A percentile compares a stretch with the other conserved stretches of the same genome.
phyloP scores from a whole-genome alignment of 768 basidiomycete species.

The Phaeolepiota aurea region DNA sequence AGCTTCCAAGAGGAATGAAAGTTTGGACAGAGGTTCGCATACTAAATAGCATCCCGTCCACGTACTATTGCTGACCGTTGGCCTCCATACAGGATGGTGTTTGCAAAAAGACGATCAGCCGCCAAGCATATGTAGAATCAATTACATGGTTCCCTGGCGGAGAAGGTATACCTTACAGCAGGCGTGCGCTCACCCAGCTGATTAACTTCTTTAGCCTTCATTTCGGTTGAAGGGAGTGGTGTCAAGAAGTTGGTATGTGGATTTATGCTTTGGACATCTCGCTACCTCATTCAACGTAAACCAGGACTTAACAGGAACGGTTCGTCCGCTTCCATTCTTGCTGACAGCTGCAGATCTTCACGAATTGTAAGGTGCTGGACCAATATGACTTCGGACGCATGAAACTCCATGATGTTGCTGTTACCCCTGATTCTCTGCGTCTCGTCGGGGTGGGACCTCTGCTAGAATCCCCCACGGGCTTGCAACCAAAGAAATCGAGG shows the following conservation, averaged over 20 bases:
- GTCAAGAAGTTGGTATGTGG: slow-evolving; percentile 50
- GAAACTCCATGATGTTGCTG: slow-evolving; percentile 61
- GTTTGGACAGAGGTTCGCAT: slow-evolving; percentile 62
- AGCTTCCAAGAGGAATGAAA: slow-evolving; percentile 56
- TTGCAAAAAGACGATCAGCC: slow-evolving; percentile 56
- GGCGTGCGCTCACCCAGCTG: neutral
- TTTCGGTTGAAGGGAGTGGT: slow-evolving; percentile 59
- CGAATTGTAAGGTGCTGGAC: slow-evolving; percentile 35
- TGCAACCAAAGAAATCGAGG: slow-evolving; percentile 62
- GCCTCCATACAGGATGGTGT: slow-evolving; percentile 47
- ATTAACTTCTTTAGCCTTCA: slow-evolving; percentile 37
- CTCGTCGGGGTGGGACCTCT: slow-evolving; percentile 64
- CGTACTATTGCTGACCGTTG: slow-evolving; percentile 1
- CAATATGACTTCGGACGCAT: slow-evolving; percentile 52
- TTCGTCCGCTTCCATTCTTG: slow-evolving; percentile 14
- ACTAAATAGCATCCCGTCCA: slow-evolving; percentile 2
- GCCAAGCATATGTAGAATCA: slow-evolving; percentile 46
- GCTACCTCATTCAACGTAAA: no score
- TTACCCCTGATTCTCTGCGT: slow-evolving; percentile 57
- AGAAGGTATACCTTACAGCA: slow-evolving; percentile 29
- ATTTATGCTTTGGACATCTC: neutral
- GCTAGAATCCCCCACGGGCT: slow-evolving; percentile 49
- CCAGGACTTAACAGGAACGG: slow-evolving; percentile 55
- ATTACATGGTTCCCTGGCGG: slow-evolving; percentile 64
- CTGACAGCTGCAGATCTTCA: neutral